Evolutionary conservation across 2,329 filamentous ascomycete species (phyloP), one percentile per base, ranked within the genome.

Genomic region (Nemania serpens): DNA sequence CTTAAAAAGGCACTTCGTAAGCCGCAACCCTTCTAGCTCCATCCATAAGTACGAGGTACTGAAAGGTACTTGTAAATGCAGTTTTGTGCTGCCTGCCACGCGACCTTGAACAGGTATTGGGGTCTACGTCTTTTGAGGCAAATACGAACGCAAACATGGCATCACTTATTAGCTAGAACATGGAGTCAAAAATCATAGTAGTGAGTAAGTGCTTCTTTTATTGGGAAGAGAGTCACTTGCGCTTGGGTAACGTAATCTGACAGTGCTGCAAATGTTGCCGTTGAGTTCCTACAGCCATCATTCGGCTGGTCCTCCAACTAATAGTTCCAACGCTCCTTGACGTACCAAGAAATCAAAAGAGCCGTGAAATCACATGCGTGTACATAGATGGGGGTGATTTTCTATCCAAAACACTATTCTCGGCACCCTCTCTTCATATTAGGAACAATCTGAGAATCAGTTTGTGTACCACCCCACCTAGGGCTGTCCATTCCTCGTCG

Each of bases 401-500:
- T 63, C 66, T 64, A 64, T 62, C 62, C 49, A 49, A 29, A 59
- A 65, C 59, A 59, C 13, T 53, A 61, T 36, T 57, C 59, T 61
- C 47, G 46, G 48, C 43, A 57, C 42, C 41, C 53, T 56, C 56
- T 58, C 58, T 55, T 58, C 56, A 46, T 25, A 54, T 49, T 36
- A 48, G 59, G 60, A 64, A 50, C 64, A 71, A 56, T 68, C 69
- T 66, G 62, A 63, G 58, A 50, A 61, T 52, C 51, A 42, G 51
- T 46, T 47, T 64, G 55, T 42, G 25, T 49, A 55, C 42, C n/a
- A 25, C 22, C 22, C 22, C 20, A 29, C 37, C 17, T 37, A 29
- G 11, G 25, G 43, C 45, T 58, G 41, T 55, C 45, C 58, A 61
- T 62, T 71, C 64, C 64, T 72, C 62, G 66, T 73, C 71, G 42